Conservation (phyloP, 257 asterid genomes). For the Solanum sparsipilum region DNA sequence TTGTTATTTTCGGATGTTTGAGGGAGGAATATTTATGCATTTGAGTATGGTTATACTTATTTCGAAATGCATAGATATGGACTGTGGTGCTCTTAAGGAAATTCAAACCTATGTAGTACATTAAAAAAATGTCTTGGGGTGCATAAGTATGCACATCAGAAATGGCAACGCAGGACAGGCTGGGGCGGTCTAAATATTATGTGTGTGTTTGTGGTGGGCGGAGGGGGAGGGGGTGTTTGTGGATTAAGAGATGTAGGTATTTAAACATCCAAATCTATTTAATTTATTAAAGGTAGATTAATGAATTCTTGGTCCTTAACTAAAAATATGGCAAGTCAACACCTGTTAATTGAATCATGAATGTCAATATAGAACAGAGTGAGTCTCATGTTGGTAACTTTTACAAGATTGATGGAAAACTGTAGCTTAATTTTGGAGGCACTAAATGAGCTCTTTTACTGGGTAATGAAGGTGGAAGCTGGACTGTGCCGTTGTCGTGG, state of each 20-base stretch:
- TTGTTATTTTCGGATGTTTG: neutral
- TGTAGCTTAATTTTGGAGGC: neutral
- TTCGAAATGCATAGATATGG: neutral
- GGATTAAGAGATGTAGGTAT: neutral
- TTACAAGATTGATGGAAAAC: neutral
- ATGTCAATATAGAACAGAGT: neutral
- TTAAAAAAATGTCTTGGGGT: too few relatives aligned
- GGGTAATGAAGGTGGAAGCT: slow-evolving; percentile 42
- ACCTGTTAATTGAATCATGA: neutral
- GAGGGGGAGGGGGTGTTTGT: neutral
- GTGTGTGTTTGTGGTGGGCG: neutral
- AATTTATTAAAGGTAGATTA: neutral
- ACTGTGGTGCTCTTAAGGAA: neutral
- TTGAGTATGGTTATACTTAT: neutral
- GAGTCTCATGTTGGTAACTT: neutral
- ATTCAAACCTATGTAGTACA: neutral
- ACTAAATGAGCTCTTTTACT: neutral
- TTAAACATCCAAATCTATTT: neutral
- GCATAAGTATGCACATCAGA: too few relatives aligned
- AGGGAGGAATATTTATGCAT: neutral
- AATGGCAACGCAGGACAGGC: neutral
- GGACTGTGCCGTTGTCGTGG: slow-evolving; percentile 85
- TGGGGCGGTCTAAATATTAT: neutral
- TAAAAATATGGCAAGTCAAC: neutral
- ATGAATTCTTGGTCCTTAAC: neutral